phyloP scores from a whole-genome alignment of 1,139 yeast genomes.

The Tardiomyces digboiensis region DNA sequence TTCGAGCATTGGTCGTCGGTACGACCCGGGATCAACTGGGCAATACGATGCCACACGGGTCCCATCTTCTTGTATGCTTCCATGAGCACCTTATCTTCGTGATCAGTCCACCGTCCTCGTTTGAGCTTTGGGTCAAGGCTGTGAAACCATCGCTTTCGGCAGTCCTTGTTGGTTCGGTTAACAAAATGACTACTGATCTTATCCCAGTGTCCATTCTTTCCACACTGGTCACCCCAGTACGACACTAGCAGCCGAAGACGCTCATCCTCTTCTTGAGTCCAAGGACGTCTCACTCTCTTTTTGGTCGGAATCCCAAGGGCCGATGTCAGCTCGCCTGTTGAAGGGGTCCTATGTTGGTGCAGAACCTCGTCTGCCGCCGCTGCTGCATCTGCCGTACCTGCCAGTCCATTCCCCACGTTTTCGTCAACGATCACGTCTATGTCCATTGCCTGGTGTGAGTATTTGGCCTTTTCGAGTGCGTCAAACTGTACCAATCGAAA shows the following conservation, averaged over 20 bases:
- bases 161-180: conserved; percentile 80
- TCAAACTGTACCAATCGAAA: too few species aligned
- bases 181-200: conserved; percentile 54
- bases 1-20: conserved; percentile 96
- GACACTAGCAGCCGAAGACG: conserved; percentile 60
- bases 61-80: conserved; percentile 63
- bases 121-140: conserved; percentile 74
- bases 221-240: conserved; percentile 83
- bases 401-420: neutral
- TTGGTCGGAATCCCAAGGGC: neutral
- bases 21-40: conserved; percentile 67
- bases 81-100: conserved; percentile 61
- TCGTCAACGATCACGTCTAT: neutral
- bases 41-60: conserved; percentile 79
- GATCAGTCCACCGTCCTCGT: conserved; percentile 85
- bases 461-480: neutral
- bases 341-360: neutral
- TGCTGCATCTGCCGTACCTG: neutral
- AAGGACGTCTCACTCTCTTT: conserved; percentile 37
- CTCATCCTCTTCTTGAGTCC: conserved; percentile 79
- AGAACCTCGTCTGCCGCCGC: neutral
- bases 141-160: conserved; percentile 84
- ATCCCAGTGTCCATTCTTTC: conserved; percentile 66
- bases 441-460: neutral
- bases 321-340: neutral